A percentile compares a stretch with the other conserved stretches of the same genome.
These are phyloP conservation scores for Jamesozyma piceae DNA, from an alignment of 805 yeast species.

Conservation along the genomic window DNA sequence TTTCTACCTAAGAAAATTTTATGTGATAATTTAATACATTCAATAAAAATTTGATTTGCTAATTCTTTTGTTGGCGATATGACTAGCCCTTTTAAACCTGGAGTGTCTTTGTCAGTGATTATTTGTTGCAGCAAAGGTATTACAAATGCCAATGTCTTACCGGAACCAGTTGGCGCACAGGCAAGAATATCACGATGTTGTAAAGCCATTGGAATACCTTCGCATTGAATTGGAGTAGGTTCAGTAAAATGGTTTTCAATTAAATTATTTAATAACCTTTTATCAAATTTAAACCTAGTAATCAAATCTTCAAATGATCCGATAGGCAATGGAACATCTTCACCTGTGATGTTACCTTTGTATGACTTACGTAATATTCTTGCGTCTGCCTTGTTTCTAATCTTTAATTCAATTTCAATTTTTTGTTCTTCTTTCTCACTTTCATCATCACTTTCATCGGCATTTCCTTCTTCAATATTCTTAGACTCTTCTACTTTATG, in stretches of 20 bases:
- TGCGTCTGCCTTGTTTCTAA: conserved; percentile 53
- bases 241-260: conserved; percentile 61
- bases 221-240: conserved; percentile 92
- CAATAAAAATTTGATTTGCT: conserved; percentile 74
- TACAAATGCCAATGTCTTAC: conserved; percentile 86
- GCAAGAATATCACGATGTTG: conserved; percentile 72
- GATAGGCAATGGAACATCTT: conserved; percentile 82
- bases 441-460: conserved; percentile 22
- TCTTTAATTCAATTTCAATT: conserved; percentile 33
- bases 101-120: conserved; percentile 19
- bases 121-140: conserved; percentile 58
- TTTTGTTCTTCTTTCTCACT: conserved; percentile 24
- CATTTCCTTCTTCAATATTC: conserved; percentile 18
- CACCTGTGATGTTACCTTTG: conserved; percentile 67
- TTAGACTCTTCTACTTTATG: conserved; percentile 20
- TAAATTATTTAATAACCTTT: conserved; percentile 46
- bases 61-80: conserved; percentile 93
- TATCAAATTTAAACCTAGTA: conserved; percentile 56
- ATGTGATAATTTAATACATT: conserved; percentile 47
- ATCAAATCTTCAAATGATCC: conserved; percentile 79
- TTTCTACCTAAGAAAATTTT: conserved; percentile 37
- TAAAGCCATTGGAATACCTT: conserved; percentile 69
- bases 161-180: conserved; percentile 98
- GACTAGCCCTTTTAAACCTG: conserved; percentile 63
- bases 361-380: conserved; percentile 46